Conservation (phyloP, 306 rosid genomes). For the Trifolium fragiferum region DNA sequence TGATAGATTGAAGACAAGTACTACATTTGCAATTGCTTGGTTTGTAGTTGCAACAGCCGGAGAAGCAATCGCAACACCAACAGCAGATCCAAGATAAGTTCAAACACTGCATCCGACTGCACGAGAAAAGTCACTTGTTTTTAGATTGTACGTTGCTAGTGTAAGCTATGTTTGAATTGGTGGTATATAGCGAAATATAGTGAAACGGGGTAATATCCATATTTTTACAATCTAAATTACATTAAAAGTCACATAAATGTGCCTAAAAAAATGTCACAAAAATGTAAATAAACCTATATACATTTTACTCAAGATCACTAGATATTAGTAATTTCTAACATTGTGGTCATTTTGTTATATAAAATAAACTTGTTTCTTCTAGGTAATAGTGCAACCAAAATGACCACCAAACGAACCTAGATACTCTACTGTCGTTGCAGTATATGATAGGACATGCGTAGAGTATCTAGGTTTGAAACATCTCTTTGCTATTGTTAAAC, state of each 20-base stretch:
- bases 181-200: not conserved
- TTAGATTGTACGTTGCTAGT: not conserved
- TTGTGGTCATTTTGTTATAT: no score
- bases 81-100: constrained; percentile 68
- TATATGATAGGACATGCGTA: not conserved
- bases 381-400: not conserved
- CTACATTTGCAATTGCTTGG: constrained; percentile 38
- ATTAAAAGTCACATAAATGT: no score
- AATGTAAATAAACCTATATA: no score
- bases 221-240: not conserved
- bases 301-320: no score
- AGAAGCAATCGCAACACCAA: constrained; percentile 60
- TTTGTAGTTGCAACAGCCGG: constrained; percentile 35
- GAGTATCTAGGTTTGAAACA: no score
- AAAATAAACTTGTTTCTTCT: no score
- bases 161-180: not conserved
- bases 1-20: constrained; percentile 42
- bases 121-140: constrained; percentile 8
- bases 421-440: not conserved
- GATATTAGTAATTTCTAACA: no score
- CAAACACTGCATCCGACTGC: constrained; percentile 67
- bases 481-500: not conserved
- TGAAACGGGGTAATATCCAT: not conserved
- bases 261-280: no score
- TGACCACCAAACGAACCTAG: not conserved